These are phyloP conservation scores for Claviceps citrina DNA, from an alignment of 2,329 filamentous ascomycete genomes.

Conservation along the genomic window DNA sequence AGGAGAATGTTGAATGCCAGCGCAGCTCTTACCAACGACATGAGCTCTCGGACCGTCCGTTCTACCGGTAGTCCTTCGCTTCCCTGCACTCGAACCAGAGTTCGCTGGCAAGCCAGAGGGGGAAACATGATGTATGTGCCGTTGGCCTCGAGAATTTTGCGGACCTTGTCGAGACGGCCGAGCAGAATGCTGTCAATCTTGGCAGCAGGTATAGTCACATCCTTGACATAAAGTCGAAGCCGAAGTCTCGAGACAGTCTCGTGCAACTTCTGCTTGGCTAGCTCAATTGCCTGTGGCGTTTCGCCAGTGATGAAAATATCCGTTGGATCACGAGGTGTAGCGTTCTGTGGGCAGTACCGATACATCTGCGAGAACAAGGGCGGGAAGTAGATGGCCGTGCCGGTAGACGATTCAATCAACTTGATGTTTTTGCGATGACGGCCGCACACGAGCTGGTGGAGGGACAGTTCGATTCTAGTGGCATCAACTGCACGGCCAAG, in stretches of 20 bases:
- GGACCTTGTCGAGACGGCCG: slow-evolving; percentile 83
- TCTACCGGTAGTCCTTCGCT: slow-evolving; percentile 89
- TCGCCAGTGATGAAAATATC: slow-evolving; percentile 95
- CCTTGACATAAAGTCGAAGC: slow-evolving; percentile 77
- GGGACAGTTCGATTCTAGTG: slow-evolving; percentile 66
- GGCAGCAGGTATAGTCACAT: slow-evolving; percentile 72
- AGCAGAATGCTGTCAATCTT: slow-evolving; percentile 93
- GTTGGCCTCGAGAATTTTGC: slow-evolving; percentile 94
- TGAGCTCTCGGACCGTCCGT: slow-evolving; percentile 85
- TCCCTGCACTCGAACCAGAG: slow-evolving; percentile 77
- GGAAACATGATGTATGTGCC: slow-evolving; percentile 92
- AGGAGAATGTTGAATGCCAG: too few relatives aligned
- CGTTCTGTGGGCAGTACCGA: slow-evolving; percentile 72
- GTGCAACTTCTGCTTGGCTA: slow-evolving; percentile 81
- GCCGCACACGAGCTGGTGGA: slow-evolving; percentile 86
- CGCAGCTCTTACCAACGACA: slow-evolving; percentile 58
- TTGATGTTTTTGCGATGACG: slow-evolving; percentile 96
- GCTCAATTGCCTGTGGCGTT: slow-evolving; percentile 64
- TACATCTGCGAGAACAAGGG: slow-evolving; percentile 86
- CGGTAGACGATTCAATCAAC: slow-evolving; percentile 85
- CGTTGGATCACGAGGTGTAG: slow-evolving; percentile 65
- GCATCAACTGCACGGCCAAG: slow-evolving; percentile 62
- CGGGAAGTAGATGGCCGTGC: slow-evolving; percentile 95
- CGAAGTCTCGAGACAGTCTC: slow-evolving; percentile 71
- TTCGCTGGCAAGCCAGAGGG: slow-evolving; percentile 69